Percentiles rank a stretch among this genome's conserved stretches.
phyloP scores from a whole-genome alignment of 2,329 filamentous ascomycete species.

The Trichoderma koningiopsis region DNA sequence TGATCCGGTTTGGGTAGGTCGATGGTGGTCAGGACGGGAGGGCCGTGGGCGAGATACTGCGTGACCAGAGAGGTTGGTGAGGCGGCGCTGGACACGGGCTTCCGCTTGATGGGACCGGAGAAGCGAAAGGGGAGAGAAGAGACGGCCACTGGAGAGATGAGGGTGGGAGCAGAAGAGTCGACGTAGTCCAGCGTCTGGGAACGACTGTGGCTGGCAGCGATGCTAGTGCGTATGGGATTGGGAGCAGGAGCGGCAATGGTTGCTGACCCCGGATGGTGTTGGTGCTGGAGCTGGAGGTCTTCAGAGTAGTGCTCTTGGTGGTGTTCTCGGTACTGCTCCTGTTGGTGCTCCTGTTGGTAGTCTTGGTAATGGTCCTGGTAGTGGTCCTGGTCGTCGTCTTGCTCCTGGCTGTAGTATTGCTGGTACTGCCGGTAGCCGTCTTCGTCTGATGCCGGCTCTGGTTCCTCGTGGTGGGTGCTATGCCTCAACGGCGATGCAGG shows the following conservation, averaged over 20 bases:
- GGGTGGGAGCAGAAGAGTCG: slow-evolving; percentile 27
- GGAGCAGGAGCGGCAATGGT: slow-evolving; percentile 25
- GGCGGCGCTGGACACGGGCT: slow-evolving; percentile 60
- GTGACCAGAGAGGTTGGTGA: slow-evolving; percentile 22
- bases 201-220: slow-evolving; percentile 29
- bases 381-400: not conserved
- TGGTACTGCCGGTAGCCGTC: slow-evolving; percentile 24
- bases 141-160: slow-evolving; percentile 26
- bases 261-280: slow-evolving; percentile 7
- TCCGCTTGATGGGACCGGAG: slow-evolving; percentile 54
- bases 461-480: not conserved
- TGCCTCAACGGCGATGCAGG: slow-evolving; percentile 21
- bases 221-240: slow-evolving; percentile 14
- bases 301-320: not conserved
- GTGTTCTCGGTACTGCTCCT: not conserved
- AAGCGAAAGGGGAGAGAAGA: slow-evolving; percentile 29
- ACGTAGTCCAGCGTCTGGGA: slow-evolving; percentile 33
- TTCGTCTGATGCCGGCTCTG: not conserved
- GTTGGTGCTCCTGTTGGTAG: not conserved
- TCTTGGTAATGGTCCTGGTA: not conserved
- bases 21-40: slow-evolving; percentile 35
- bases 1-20: slow-evolving; percentile 53
- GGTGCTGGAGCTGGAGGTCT: not conserved
- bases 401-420: not conserved
- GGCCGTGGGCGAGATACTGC: slow-evolving; percentile 29